Base-by-base conservation (phyloP, 192 early-diverging fungal genomes). In the Coemansia sp. region DNA sequence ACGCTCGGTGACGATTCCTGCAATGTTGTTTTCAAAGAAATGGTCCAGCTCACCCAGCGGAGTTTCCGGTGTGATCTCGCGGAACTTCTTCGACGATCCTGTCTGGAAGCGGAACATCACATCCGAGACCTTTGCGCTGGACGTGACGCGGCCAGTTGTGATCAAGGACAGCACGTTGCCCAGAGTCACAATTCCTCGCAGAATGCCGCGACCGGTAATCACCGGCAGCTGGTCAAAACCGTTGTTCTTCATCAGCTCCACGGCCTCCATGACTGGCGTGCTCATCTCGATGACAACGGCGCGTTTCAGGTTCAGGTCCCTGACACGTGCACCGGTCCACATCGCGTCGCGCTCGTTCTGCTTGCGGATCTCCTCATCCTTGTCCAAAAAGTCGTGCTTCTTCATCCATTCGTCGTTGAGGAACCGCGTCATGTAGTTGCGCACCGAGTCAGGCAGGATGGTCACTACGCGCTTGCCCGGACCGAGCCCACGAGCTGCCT, bases 351-450 rank as follows among this genome's bases (percentile, higher is more conserved):
- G 89, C 68, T 89, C 89, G 55, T 86, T 83, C 61, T 86, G 85
- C 64, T 91, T 88, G 61, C 81, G 78, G 20, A 74, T 65, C 71
- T 84, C 81, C 57, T 78, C 81, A 11, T 71, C 65, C 18, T 89
- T 87, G 75, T 99, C 97, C 48, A 91, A 87, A 87, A 96, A 99
- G 51, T 93, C 94, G 78, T 90, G 88, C 60, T 76, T 75, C 65
- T 88, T 88, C 96, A 99, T 98, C 97, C 96, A 99, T 45, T 91
- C 93, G 78, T 98, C 97, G 81, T 93, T 96, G 75, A 99, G 90
- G 85, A 97, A 96, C 82, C 98, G 98, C 73, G 95, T 94, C 97
- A 99, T 99, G 88, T 98, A 99, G 87, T 99, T 99, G 64, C 97
- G 89, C 65, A 98, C 95, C 12, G 96, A 96, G 84, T 99, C 98